These are phyloP conservation scores for Grigorovia transvaalensis DNA, from an alignment of 805 yeast genomes.

Conservation along the genomic window DNA sequence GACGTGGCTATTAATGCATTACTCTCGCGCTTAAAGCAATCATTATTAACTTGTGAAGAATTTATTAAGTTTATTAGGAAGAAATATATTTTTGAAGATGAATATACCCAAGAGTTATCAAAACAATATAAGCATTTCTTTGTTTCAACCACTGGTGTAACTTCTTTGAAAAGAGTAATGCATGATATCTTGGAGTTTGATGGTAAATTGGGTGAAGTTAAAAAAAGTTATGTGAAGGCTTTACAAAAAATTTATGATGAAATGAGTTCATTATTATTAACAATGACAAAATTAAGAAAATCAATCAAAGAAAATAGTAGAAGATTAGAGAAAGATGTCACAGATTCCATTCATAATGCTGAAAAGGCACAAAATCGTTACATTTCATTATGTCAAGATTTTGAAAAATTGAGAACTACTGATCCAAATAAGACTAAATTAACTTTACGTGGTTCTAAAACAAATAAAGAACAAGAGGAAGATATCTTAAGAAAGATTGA, in stretches of 20 bases:
- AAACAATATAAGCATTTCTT: conserved; percentile 50
- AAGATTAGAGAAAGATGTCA: conserved; percentile 72
- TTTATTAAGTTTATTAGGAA: conserved; percentile 68
- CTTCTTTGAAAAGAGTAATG: conserved; percentile 53
- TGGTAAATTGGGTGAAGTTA: conserved; percentile 63
- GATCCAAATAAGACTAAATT: conserved; percentile 82
- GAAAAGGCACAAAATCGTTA: conserved; percentile 81
- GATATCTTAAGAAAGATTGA: conserved; percentile 73
- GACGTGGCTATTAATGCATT: conserved; percentile 71
- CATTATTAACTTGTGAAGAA: conserved; percentile 76
- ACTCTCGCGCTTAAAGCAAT: conserved; percentile 63
- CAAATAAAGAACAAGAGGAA: conserved; percentile 80
- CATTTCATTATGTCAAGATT: conserved; percentile 70
- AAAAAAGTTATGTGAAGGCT: conserved; percentile 66
- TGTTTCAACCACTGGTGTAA: conserved; percentile 9
- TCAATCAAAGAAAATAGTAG: conserved; percentile 70
- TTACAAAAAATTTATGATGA: conserved; percentile 82
- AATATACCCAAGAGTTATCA: conserved; percentile 61
- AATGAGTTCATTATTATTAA: conserved; percentile 54
- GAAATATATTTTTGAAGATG: conserved; percentile 69
- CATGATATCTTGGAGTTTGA: conserved; percentile 66
- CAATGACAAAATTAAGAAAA: conserved; percentile 67
- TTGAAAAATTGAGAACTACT: conserved; percentile 66
- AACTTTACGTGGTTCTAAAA: conserved; percentile 66
- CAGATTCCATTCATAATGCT: conserved; percentile 71